A percentile compares a stretch with the other conserved stretches of the same genome.
phyloP scores from a whole-genome alignment of 2,329 filamentous ascomycete species.

The Penicillium sp. region DNA sequence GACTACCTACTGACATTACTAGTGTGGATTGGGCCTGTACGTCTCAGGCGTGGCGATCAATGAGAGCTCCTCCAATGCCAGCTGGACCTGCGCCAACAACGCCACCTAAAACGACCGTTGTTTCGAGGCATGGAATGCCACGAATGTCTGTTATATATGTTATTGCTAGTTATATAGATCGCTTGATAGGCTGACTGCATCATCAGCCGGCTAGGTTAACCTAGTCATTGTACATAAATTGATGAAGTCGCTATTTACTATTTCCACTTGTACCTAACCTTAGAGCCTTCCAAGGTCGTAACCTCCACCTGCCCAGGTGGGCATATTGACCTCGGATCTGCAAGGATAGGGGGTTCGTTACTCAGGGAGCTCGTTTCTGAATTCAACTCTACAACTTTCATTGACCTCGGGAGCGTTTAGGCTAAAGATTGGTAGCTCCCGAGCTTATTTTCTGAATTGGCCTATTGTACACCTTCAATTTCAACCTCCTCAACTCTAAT shows the following conservation, averaged over 20 bases:
- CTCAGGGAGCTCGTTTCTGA: background rate
- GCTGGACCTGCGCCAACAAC: conserved; percentile 44
- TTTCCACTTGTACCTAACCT: background rate
- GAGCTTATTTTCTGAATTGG: background rate
- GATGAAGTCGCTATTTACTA: background rate
- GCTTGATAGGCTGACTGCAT: background rate
- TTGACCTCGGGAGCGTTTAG: background rate
- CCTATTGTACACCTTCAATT: background rate
- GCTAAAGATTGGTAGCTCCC: background rate
- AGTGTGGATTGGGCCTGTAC: conserved; percentile 46
- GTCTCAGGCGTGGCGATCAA: conserved; percentile 43
- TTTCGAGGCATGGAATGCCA: background rate
- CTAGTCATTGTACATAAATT: conserved; percentile 18
- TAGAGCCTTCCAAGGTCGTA: background rate
- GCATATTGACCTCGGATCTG: background rate
- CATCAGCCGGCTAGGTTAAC: conserved; percentile 4
- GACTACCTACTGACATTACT: conserved; percentile 1
- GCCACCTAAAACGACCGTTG: conserved; percentile 14
- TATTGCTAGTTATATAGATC: background rate
- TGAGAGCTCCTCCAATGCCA: conserved; percentile 32
- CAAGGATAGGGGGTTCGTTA: background rate
- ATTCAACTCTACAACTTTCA: no score
- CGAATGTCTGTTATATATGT: conserved; percentile 6
- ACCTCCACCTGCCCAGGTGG: background rate
- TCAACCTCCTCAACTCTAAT: background rate